Evolutionary conservation across 306 rosid genomes (phyloP).

Genomic region (Cucurbita ficifolia): DNA sequence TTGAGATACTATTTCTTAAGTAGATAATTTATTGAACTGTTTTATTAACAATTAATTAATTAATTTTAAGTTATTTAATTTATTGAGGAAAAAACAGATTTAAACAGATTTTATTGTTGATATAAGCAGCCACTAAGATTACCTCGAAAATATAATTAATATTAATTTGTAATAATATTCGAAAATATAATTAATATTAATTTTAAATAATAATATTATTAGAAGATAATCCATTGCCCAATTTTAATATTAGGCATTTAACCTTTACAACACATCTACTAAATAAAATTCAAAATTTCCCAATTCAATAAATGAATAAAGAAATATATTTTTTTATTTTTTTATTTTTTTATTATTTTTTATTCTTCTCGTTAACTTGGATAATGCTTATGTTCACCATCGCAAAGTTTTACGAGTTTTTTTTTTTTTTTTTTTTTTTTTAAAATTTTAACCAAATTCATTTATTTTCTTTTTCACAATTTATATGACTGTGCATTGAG

Average conservation of each 20-base stretch:
- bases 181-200: too few species aligned
- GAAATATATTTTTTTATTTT: not conserved
- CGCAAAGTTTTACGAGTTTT: not conserved
- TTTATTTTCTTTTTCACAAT: not conserved
- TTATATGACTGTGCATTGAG: constrained; percentile 19
- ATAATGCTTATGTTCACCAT: not conserved
- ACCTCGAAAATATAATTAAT: too few species aligned
- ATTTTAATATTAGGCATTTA: not conserved
- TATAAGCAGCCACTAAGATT: too few species aligned
- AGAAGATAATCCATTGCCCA: not conserved
- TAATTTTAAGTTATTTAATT: too few species aligned
- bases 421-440: not conserved
- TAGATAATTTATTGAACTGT: too few species aligned
- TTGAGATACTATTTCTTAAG: too few species aligned
- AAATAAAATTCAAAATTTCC: not conserved
- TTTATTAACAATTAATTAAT: too few species aligned
- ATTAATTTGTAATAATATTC: too few species aligned
- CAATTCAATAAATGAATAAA: not conserved
- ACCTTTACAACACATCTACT: not conserved
- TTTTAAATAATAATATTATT: too few species aligned
- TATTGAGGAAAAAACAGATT: too few species aligned
- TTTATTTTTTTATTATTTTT: not conserved
- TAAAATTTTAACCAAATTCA: not conserved
- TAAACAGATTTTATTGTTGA: too few species aligned
- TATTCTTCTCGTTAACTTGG: not conserved